Conservation (phyloP, 75 land plant genomes). For the Pinus tabuliformis region DNA sequence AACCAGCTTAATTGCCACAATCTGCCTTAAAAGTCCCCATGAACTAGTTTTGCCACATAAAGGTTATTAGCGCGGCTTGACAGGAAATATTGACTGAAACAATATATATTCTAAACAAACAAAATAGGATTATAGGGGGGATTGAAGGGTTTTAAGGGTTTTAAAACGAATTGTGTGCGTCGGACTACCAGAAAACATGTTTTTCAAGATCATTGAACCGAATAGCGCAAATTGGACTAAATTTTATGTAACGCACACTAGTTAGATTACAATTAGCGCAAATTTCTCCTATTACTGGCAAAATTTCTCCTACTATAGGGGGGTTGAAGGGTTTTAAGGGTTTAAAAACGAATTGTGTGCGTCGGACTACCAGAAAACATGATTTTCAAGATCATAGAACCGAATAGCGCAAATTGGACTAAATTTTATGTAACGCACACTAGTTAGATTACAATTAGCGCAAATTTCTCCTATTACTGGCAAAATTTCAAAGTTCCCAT, state of each 20-base stretch:
- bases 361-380: too few species aligned
- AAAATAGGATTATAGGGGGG: not conserved
- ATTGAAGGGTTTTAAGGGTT: not conserved
- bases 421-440: too few species aligned
- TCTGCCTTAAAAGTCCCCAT: not conserved
- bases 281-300: not conserved
- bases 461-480: not conserved
- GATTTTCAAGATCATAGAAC: too few species aligned
- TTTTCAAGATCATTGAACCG: too few species aligned
- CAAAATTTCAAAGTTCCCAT: not conserved
- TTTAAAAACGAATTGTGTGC: too few species aligned
- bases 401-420: too few species aligned
- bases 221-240: too few species aligned
- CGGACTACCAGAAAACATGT: too few species aligned
- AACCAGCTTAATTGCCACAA: not conserved
- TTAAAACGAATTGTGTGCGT: not conserved
- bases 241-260: too few species aligned
- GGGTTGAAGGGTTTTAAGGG: too few species aligned
- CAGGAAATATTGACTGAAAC: not conserved
- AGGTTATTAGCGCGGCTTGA: not conserved
- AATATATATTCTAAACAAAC: not conserved
- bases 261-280: not conserved
- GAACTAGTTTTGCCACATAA: not conserved
- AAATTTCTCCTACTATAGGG: not conserved
- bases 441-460: not conserved